These are phyloP conservation scores for Apiotrichum veenhuisii DNA, from an alignment of 1,284 basidiomycete genomes.

Conservation along the genomic window DNA sequence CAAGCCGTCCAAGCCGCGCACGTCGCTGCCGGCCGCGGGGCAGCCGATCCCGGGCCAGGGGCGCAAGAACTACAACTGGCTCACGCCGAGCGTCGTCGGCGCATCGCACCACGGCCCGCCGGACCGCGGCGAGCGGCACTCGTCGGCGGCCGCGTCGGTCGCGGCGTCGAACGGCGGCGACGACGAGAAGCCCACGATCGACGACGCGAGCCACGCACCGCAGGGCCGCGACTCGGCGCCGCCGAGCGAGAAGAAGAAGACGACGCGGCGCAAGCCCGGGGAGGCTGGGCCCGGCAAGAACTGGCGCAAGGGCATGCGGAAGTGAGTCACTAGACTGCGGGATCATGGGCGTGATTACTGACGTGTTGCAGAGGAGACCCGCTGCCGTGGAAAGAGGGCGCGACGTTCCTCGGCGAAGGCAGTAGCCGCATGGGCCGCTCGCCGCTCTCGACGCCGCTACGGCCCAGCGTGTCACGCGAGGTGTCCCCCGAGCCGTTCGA, in stretches of 20 bases:
- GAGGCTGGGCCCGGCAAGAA: conserved; percentile 35
- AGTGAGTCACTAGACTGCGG: conserved; percentile 26
- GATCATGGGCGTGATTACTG: background rate
- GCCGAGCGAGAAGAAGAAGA: conserved; percentile 25
- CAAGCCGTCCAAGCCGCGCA: background rate
- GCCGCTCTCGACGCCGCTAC: conserved; percentile 14
- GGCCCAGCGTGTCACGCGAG: conserved; percentile 22
- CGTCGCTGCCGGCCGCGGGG: background rate
- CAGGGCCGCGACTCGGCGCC: conserved; percentile 1
- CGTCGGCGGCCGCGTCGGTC: background rate
- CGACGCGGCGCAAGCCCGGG: conserved; percentile 9
- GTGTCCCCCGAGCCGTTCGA: conserved; percentile 29
- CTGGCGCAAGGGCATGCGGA: conserved; percentile 42
- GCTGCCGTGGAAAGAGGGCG: conserved; percentile 27
- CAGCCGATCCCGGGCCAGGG: conserved; percentile 17
- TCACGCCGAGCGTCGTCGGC: conserved; percentile 32
- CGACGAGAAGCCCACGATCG: conserved; percentile 5
- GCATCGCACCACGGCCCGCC: conserved; percentile 43
- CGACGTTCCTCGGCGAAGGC: conserved; percentile 13
- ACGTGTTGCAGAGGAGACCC: conserved; percentile 22
- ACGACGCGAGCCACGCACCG: background rate
- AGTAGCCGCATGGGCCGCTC: background rate
- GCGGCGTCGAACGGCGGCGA: conserved; percentile 1
- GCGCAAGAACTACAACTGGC: conserved; percentile 44
- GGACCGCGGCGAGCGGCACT: conserved; percentile 17